phyloP scores from a whole-genome alignment of 2,329 filamentous ascomycete genomes.

The Ophiostoma sp. region DNA sequence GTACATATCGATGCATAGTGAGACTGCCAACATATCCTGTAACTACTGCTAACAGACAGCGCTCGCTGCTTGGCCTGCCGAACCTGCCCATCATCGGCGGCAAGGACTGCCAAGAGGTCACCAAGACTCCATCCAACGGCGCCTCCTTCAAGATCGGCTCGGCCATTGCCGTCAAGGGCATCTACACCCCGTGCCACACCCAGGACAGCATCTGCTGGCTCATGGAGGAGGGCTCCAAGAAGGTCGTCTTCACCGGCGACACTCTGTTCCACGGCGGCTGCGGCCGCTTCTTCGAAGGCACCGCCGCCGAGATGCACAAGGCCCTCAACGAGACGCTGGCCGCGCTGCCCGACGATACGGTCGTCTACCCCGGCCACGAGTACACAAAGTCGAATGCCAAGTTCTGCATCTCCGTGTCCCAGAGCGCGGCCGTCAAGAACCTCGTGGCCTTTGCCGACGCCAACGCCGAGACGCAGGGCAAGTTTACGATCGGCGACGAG shows the following conservation, averaged over 20 bases:
- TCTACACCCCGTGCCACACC: conserved; percentile 97
- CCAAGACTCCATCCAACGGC: conserved; percentile 66
- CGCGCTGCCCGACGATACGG: conserved; percentile 78
- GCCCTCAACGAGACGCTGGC: conserved; percentile 83
- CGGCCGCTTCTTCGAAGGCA: conserved; percentile 93
- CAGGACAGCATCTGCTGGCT: conserved; percentile 97
- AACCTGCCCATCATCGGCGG: conserved; percentile 78
- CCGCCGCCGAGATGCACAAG: conserved; percentile 81
- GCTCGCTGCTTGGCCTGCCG: conserved; percentile 47
- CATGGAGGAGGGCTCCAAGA: conserved; percentile 70
- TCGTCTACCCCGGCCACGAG: conserved; percentile 87
- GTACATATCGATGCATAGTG: neutral
- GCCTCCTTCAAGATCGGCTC: conserved; percentile 75
- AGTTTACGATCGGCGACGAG: conserved; percentile 95
- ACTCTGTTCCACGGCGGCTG: conserved; percentile 95
- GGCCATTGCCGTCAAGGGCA: conserved; percentile 70
- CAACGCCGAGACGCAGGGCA: conserved; percentile 85
- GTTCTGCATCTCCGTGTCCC: conserved; percentile 71
- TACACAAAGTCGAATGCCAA: conserved; percentile 97
- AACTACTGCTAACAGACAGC: conserved; percentile 26
- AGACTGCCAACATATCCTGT: no score
- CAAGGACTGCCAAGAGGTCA: conserved; percentile 71
- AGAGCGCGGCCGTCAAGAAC: conserved; percentile 67
- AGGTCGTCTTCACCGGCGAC: conserved; percentile 89
- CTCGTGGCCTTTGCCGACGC: conserved; percentile 69